Evolutionary conservation across 108 stramenopile genomes (phyloP), one percentile per base, ranked within the genome.

Genomic region (Fistulifera pelliculosa): DNA sequence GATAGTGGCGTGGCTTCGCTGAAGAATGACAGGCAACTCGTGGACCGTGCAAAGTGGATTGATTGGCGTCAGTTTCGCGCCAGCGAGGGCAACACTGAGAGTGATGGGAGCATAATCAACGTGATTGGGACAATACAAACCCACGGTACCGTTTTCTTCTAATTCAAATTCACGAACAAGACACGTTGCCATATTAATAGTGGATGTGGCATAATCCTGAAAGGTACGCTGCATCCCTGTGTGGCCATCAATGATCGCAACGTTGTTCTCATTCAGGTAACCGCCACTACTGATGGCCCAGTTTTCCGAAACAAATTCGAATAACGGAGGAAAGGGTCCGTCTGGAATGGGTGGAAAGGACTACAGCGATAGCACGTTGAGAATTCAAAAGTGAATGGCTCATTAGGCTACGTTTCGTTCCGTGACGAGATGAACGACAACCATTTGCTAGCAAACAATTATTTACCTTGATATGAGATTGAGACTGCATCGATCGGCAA

Each of bases 81-180:
- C 90, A 22, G 71, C 71, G 42, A 81, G 60, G 8, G 79, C 77
- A 15, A 86, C 81, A 22, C 83, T 85, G 8, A 90, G 65, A 26
- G 74, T 65, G 1, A 81, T 65, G 21, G 94, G 81, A 17, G 84
- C 51, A 64, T 89, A 95, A 62, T 93, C 87, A 0, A 90, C 79
- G 51, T 90, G 90, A 52, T 94, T 95, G 14, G 90, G 94, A 31
- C 82, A 75, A 60, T 82, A 79, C n/a, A 90, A 52, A 16, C 85
- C 85, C 8, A 87, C 80, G 14, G 70, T 76, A n/a, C 57, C 60
- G 14, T 69, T 57, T 26, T 85, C 67, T 25, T 69, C 60, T 0
- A 90, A 45, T 0, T 51, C 47, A 42, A 81, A 65, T 38, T 87
- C 81, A 54, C 68, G 45, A 44, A 50, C 54, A 10, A 87, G 61